Evolutionary conservation across 768 basidiomycete species (phyloP).

Genomic region (Tricholoma sp.): DNA sequence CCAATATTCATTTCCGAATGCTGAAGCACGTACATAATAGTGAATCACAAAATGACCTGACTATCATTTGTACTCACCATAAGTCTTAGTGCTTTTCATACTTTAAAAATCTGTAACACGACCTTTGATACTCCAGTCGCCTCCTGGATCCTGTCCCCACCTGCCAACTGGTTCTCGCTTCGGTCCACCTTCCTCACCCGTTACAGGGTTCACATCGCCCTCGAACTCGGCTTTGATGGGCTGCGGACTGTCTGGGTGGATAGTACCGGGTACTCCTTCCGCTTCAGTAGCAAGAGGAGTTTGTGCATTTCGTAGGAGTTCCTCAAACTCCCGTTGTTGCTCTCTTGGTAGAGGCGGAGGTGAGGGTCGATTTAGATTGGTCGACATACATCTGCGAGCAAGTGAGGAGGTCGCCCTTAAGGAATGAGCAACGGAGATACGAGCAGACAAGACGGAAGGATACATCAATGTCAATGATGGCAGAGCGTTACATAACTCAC

Average conservation of each 20-base stretch:
- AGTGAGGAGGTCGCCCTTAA: background rate
- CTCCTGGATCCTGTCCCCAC: constrained; percentile 48
- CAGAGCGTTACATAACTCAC: no score
- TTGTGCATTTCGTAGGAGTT: constrained; percentile 64
- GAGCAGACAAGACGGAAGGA: background rate
- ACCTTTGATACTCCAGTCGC: constrained; percentile 91
- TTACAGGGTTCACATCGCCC: constrained; percentile 74
- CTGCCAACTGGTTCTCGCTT: constrained; percentile 75
- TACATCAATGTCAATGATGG: no score
- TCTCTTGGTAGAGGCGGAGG: constrained; percentile 72
- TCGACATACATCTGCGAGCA: constrained; percentile 24
- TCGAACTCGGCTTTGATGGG: constrained; percentile 66
- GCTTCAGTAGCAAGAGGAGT: constrained; percentile 35
- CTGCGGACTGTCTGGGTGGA: constrained; percentile 67
- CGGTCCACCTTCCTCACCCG: constrained; percentile 84
- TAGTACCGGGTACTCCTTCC: constrained; percentile 37
- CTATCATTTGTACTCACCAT: background rate
- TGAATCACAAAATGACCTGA: background rate
- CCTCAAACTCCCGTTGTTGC: constrained; percentile 83
- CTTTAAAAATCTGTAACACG: constrained; percentile 78
- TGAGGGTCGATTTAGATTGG: constrained; percentile 47
- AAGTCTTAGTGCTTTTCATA: background rate
- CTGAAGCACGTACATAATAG: background rate
- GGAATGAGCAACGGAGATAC: background rate
- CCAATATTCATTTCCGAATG: background rate